Percentiles rank a stretch among this genome's conserved stretches.
Evolutionary conservation across 2,329 filamentous ascomycete species (phyloP).

Genomic region (Tolypocladium endophyticum): DNA sequence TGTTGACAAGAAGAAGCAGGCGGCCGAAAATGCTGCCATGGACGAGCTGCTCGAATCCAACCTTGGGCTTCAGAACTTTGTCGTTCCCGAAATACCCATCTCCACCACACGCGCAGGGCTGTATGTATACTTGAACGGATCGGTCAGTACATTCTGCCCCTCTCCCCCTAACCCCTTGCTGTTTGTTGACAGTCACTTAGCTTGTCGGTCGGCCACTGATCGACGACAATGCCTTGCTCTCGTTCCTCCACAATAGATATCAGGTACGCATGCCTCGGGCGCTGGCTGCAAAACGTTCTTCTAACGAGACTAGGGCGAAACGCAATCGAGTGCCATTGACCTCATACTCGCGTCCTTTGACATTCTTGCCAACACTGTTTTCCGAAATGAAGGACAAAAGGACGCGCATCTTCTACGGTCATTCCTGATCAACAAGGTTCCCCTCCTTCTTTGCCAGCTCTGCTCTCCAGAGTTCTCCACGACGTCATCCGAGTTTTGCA

Average conservation of each 20-base stretch:
- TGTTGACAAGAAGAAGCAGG: conserved; percentile 39
- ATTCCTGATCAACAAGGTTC: conserved; percentile 66
- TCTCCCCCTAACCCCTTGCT: not conserved
- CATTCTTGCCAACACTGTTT: conserved; percentile 75
- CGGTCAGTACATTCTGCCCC: conserved; percentile 39
- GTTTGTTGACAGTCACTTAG: conserved; percentile 28
- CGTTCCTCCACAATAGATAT: conserved; percentile 76
- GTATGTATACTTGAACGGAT: conserved; percentile 75
- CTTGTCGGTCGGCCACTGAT: conserved; percentile 73
- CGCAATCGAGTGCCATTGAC: conserved; percentile 68
- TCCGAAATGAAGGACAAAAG: conserved; percentile 46
- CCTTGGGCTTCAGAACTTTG: conserved; percentile 44
- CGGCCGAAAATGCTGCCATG: conserved; percentile 35
- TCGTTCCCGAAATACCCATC: conserved; percentile 54
- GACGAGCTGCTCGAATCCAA: conserved; percentile 48
- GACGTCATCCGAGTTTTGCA: conserved; percentile 62
- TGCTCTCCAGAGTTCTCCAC: conserved; percentile 60
- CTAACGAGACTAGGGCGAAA: conserved; percentile 47
- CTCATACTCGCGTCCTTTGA: conserved; percentile 85
- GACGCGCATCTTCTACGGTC: conserved; percentile 69
- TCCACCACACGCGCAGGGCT: conserved; percentile 71
- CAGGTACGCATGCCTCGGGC: conserved; percentile 39
- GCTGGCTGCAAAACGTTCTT: not conserved
- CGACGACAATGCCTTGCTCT: conserved; percentile 69
- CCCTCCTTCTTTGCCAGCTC: conserved; percentile 41